Percentiles rank a stretch among this genome's conserved stretches.
phyloP scores from a whole-genome alignment of 2,329 filamentous ascomycete genomes.

The Aureobasidium mangrovei region DNA sequence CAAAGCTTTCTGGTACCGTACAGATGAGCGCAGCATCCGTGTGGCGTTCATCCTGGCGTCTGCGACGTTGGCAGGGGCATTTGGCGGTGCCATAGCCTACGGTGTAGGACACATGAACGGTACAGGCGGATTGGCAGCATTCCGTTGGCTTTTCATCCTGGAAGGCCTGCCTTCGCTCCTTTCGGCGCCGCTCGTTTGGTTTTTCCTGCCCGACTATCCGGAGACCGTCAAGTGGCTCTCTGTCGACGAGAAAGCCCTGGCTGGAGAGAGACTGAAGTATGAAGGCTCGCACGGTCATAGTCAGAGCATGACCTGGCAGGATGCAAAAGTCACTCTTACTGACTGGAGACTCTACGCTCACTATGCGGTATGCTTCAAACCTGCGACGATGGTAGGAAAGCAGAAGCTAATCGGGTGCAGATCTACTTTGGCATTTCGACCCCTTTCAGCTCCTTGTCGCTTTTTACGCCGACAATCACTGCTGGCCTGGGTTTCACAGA shows the following conservation, averaged over 20 bases:
- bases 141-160: slow-evolving; percentile 42
- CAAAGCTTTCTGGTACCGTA: slow-evolving; percentile 45
- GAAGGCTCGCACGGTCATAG: slow-evolving; percentile 36
- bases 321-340: slow-evolving; percentile 39
- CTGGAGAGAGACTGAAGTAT: slow-evolving; percentile 31
- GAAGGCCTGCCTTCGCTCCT: slow-evolving; percentile 29
- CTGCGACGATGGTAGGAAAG: not conserved
- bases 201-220: slow-evolving; percentile 25
- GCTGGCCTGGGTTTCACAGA: slow-evolving; percentile 53
- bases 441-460: slow-evolving; percentile 21
- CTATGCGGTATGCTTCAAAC: slow-evolving; percentile 34
- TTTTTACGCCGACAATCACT: slow-evolving; percentile 47
- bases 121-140: slow-evolving; percentile 32
- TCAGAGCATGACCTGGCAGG: slow-evolving; percentile 39
- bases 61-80: slow-evolving; percentile 47
- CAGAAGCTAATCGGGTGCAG: slow-evolving; percentile 19
- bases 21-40: slow-evolving; percentile 48
- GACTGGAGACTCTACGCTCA: slow-evolving; percentile 46
- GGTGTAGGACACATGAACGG: slow-evolving; percentile 37
- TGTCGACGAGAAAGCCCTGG: slow-evolving; percentile 36
- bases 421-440: slow-evolving; percentile 42
- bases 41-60: slow-evolving; percentile 48
- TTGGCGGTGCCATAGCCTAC: slow-evolving; percentile 48
- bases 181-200: slow-evolving; percentile 21
- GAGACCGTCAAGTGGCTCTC: slow-evolving; percentile 25